Base-by-base conservation (phyloP, 2,329 filamentous ascomycete genomes). In the Xylaria multiplex region DNA sequence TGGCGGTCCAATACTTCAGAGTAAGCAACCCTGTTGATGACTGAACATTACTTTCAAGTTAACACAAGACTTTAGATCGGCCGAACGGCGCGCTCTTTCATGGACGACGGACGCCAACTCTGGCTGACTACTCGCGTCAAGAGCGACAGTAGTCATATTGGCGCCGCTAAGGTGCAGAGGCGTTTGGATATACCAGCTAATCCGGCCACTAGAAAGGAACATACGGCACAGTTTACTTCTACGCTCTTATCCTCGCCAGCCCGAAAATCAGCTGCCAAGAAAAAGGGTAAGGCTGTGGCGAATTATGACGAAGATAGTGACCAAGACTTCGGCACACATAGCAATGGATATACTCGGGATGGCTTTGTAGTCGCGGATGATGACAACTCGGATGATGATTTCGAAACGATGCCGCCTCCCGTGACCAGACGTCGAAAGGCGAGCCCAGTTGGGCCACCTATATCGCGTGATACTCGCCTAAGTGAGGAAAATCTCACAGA, bases 1-100 rank as follows among this genome's bases (percentile, higher is more conserved):
- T 97, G 76, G 86, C 92, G 1, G 86, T 88, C 59, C 88, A 91
- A 70, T 97, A 97, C 75, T 83, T 93, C 54, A 80, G 82, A 65
- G 89, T 90, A 81, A 81, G 85, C 62, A 53, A 32, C 4, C 40
- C 0, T 40, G 19, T 43, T 6, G 14, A 8, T 8, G 14, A 40
- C n/a, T 6, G 13, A 32, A 57, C 35, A 53, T 50, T 35, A 30
- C 7, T 59, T 30, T 42, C 59, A 32, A 79, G 70, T 72, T 76
- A 68, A 70, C 72, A 55, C 46, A 8, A 46, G 57, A 9, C 6
- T 67, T 78, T 66, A 76, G 81, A 71, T 83, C 30, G 85, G 84
- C 22, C 75, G 75, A 19, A 75, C 74, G 14, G 81, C 84, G 3
- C 68, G 74, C 11, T 68, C 75, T 6, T 88, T 86, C 66, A 71